These are phyloP conservation scores for Polytolypa hystricis DNA, from an alignment of 2,329 filamentous ascomycete species.

Conservation along the genomic window DNA sequence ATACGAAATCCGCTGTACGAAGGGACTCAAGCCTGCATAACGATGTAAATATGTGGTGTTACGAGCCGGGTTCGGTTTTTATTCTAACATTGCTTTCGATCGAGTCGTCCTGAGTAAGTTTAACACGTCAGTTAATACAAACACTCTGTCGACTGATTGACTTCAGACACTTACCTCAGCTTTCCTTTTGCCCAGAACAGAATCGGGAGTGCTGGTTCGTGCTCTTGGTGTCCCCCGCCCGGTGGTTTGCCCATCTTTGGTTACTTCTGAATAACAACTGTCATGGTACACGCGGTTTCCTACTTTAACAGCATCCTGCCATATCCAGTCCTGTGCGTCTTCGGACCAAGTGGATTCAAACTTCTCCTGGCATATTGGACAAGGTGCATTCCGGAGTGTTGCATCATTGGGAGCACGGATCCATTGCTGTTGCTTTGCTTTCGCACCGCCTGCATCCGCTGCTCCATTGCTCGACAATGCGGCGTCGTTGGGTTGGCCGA, in stretches of 20 bases:
- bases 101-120: slow-evolving; percentile 25
- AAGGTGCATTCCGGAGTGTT: slow-evolving; percentile 62
- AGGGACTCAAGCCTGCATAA: too few species aligned
- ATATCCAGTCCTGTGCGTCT: slow-evolving; percentile 91
- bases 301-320: slow-evolving; percentile 75
- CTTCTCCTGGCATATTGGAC: slow-evolving; percentile 89
- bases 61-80: slow-evolving; percentile 28
- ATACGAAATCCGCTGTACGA: too few species aligned
- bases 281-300: slow-evolving; percentile 77
- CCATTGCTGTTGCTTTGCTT: slow-evolving; percentile 54
- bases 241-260: slow-evolving; percentile 45
- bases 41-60: too few species aligned
- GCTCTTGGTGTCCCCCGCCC: slow-evolving; percentile 22
- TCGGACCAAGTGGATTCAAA: slow-evolving; percentile 90
- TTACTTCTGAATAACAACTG: slow-evolving; percentile 76
- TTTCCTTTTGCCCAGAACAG: slow-evolving; percentile 62
- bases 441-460: slow-evolving; percentile 31
- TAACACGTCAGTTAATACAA: too few species aligned
- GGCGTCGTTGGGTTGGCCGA: slow-evolving; percentile 33
- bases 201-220: slow-evolving; percentile 44
- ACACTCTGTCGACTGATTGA: too few species aligned
- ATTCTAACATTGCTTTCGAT: slow-evolving; percentile 28
- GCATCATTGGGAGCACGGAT: slow-evolving; percentile 75
- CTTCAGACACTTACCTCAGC: slow-evolving; percentile 53
- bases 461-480: slow-evolving; percentile 29